Base-by-base conservation (phyloP, 306 rosid genomes). In the Gleditsia sinensis region DNA sequence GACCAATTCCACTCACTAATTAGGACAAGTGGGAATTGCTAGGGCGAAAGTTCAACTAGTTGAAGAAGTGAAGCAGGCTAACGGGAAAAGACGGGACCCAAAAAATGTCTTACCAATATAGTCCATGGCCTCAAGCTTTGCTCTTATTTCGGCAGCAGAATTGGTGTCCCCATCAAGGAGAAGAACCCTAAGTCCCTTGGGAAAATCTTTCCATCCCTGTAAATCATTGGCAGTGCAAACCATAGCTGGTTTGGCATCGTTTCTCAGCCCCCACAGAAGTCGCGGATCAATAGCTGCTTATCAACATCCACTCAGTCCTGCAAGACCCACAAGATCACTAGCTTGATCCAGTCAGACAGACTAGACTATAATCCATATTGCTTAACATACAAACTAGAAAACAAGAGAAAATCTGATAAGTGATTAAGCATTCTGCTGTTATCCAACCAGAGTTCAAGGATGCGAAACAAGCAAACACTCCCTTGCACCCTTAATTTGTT, bases 181-280 rank as follows among this genome's bases (percentile, higher is more conserved):
- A 77, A 95, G 98, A 79, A 95, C 96, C 80, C 90, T 80, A 63
- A 95, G 99, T 23, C 97, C 98, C 77, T 92, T 92, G 1, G 99
- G 99, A 67, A 95, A 95, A 83, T 95, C 98, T 64, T 92, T 88
- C 99, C 98, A 95, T 65, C 76, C 86, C 46, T 92, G 97, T 82
- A 95, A 83, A 88, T 92, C 98, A 86, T 83, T 88, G 67, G 96
- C 91, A 77, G 92, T 88, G 88, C 92, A 95, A 92, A 95, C 98
- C 99, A 95, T 95, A 87, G 98, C 97, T 95, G 92, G 93, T 84
- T 83, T 90, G 87, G 98, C 99, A 95, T 92, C 91, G 78, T 92
- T 86, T 87, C 93, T 91, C 88, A 49, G 80, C 67, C 81, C 81
- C 82, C 19, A 58, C 55, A 36, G 24, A 62, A 71, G 72, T 27